phyloP scores from a whole-genome alignment of 257 asterid genomes.

The Petunia secreta region DNA sequence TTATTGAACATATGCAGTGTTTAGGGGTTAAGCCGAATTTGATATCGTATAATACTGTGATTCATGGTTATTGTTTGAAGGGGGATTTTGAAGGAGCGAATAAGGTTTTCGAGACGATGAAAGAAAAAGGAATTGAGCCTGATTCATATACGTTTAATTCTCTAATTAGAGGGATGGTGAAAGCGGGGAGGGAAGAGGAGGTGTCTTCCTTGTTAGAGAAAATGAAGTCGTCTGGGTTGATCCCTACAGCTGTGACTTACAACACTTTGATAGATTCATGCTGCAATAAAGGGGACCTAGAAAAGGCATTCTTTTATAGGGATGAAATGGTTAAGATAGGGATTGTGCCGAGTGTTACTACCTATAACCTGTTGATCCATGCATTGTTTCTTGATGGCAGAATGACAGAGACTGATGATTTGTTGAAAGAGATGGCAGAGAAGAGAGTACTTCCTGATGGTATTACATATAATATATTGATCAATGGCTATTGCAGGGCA shows the following conservation, averaged over 20 bases:
- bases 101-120: slow-evolving; percentile 44
- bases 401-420: slow-evolving; percentile 38
- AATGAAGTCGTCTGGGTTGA: slow-evolving; percentile 52
- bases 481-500: slow-evolving; percentile 49
- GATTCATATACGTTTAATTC: slow-evolving; percentile 53
- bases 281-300: slow-evolving; percentile 52
- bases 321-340: slow-evolving; percentile 60
- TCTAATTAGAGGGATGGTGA: slow-evolving; percentile 47
- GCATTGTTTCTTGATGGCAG: slow-evolving; percentile 45
- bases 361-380: slow-evolving; percentile 58
- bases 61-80: slow-evolving; percentile 43
- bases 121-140: slow-evolving; percentile 41
- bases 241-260: slow-evolving; percentile 51
- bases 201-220: slow-evolving; percentile 48
- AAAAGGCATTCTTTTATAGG: slow-evolving; percentile 48
- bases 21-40: slow-evolving; percentile 52
- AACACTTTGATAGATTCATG: slow-evolving; percentile 55
- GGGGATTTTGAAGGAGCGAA: slow-evolving; percentile 49
- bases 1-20: slow-evolving; percentile 48
- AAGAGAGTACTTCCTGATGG: slow-evolving; percentile 49
- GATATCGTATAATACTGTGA: slow-evolving; percentile 55
- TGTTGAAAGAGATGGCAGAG: slow-evolving; percentile 51
- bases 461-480: slow-evolving; percentile 55
- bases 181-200: slow-evolving; percentile 42
- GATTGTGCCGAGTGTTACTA: slow-evolving; percentile 46